Evolutionary conservation across 1,284 basidiomycete species (phyloP), one percentile per base, ranked within the genome.

Genomic region (Malassezia nana): DNA sequence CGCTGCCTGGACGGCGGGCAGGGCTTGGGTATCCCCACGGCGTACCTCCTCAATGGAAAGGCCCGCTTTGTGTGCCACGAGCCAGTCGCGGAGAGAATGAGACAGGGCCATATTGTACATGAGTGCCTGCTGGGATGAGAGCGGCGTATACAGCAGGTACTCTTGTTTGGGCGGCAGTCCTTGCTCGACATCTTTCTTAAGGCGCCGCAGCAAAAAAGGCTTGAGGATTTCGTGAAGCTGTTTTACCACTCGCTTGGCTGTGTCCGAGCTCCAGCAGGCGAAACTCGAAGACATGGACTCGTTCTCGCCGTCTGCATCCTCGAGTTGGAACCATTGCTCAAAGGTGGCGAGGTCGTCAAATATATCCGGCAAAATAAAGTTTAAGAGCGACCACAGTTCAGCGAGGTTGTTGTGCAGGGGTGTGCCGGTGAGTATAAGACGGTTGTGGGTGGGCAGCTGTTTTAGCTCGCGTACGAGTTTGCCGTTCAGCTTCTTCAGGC

Each of bases 311-410:
- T 31, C 30, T 3, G 49, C 39, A 7, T 29, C 49, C 9, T 33
- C 49, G 32, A 52, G 59, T 41, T 58, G 18, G 55, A 55, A 67
- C 89, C 88, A 90, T 71, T 88, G 82, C 75, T 92, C 87, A 77
- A 94, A 95, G 0, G 85, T 82, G 54, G 87, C 84, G 22, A 92
- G 77, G 65, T 95, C 87, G 57, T 85, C 82, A 74, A 98, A 98
- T 55, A 96, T 84, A 65, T 74, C 67, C 18, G 69, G 66, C 18
- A 69, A 31, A 38, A 72, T 68, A 31, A 95, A 98, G 72, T 95
- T 94, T 39, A 98, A 82, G 6, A 96, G 78, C 1, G 88, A 85
- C 90, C 90, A 96, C 2, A 98, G 78, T 74, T 98, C 91, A 9
- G 84, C 80, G 2, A 98, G 79, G 69, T 95, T 95, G 76, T 98